A percentile compares a stretch with the other conserved stretches of the same genome.
These are phyloP conservation scores for Nissolia schottii DNA, from an alignment of 306 rosid species.

Conservation along the genomic window DNA sequence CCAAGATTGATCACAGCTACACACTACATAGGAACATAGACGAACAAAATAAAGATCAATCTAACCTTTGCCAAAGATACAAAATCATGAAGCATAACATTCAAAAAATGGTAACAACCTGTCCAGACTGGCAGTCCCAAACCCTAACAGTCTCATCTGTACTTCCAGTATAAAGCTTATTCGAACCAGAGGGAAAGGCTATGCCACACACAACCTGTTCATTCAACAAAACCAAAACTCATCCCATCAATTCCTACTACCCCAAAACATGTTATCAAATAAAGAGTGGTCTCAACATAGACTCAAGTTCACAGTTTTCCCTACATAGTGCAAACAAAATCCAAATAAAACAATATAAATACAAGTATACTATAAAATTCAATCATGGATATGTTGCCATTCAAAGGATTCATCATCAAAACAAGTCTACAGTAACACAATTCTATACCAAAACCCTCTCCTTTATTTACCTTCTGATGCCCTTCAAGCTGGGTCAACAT, in stretches of 20 bases:
- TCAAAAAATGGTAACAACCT: conserved; percentile 46
- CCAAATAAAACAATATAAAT: no score
- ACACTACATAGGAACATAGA: conserved; percentile 52
- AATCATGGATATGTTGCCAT: background rate
- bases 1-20: conserved; percentile 59
- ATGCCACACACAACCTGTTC: conserved; percentile 82
- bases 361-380: no score
- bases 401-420: background rate
- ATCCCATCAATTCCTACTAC: conserved; percentile 19
- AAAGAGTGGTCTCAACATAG: background rate
- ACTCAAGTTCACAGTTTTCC: background rate
- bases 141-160: conserved; percentile 78
- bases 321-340: background rate
- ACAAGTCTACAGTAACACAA: background rate
- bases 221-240: conserved; percentile 20
- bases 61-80: background rate
- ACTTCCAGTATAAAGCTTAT: conserved; percentile 92
- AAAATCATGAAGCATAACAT: background rate
- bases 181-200: conserved; percentile 84
- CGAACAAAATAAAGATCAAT: conserved; percentile 15
- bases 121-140: conserved; percentile 96
- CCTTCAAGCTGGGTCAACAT: conserved; percentile 83
- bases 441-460: background rate
- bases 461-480: conserved; percentile 59
- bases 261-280: background rate